phyloP scores from a whole-genome alignment of 2,329 filamentous ascomycete genomes.

The Cytospora schulzeri region DNA sequence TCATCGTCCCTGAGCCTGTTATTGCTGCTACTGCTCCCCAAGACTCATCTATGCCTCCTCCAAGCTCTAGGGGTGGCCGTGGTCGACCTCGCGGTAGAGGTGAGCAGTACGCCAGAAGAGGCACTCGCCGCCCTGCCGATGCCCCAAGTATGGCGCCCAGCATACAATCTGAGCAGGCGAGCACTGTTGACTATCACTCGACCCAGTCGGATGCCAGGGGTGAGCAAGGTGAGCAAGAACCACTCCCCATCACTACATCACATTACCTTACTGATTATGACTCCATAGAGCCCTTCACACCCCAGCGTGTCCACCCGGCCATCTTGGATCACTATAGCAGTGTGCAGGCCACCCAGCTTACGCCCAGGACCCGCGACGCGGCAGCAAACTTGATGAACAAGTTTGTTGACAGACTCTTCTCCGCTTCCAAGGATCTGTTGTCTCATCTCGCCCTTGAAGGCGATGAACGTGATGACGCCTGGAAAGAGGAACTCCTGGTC shows the following conservation, averaged over 20 bases:
- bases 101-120: constrained; percentile 23
- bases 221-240: constrained; percentile 1
- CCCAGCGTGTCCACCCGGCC: constrained; percentile 15
- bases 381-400: constrained; percentile 28
- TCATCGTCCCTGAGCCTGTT: constrained; percentile 8
- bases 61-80: constrained; percentile 9
- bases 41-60: constrained; percentile 10
- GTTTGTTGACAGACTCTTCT: constrained; percentile 23
- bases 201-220: constrained; percentile 8
- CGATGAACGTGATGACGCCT: constrained; percentile 20
- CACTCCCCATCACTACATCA: background rate
- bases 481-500: constrained; percentile 18
- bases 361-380: constrained; percentile 19
- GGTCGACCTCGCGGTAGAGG: background rate
- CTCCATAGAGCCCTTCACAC: constrained; percentile 17
- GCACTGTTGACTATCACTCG: constrained; percentile 2
- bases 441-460: constrained; percentile 14
- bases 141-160: constrained; percentile 12
- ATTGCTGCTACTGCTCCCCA: constrained; percentile 15
- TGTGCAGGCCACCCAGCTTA: constrained; percentile 2
- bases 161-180: constrained; percentile 2
- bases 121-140: constrained; percentile 10
- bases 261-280: constrained; percentile 6
- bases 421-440: constrained; percentile 14
- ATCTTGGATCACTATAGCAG: constrained; percentile 11